Conservation (phyloP, 306 rosid species). For the Ormosia emarginata region DNA sequence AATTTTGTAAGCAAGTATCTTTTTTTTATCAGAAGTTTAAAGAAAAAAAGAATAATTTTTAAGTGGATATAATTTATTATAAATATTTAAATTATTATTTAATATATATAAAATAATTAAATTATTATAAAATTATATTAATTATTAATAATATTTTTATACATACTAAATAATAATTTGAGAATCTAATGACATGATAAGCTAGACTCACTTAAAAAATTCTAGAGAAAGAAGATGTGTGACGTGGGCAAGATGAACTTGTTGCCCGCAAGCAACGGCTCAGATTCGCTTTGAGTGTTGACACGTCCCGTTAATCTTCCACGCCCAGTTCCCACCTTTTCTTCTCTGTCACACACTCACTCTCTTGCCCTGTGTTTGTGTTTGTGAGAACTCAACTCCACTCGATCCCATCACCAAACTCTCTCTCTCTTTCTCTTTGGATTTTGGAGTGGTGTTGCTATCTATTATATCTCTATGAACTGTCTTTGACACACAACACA, state of each 20-base stretch:
- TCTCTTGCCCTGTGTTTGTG: not conserved
- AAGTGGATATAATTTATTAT: too few relatives aligned
- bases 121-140: too few relatives aligned
- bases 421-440: not conserved
- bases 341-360: constrained; percentile 30
- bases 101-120: too few relatives aligned
- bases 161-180: too few relatives aligned
- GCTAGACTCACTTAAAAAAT: too few relatives aligned
- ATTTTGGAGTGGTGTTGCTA: not conserved
- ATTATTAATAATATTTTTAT: too few relatives aligned
- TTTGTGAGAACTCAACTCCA: not conserved
- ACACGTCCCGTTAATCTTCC: constrained; percentile 43
- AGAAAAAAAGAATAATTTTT: too few relatives aligned
- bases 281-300: constrained; percentile 38
- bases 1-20: too few relatives aligned
- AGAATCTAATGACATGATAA: too few relatives aligned
- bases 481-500: not conserved
- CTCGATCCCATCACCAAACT: not conserved
- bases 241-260: constrained; percentile 30
- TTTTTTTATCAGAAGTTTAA: too few relatives aligned
- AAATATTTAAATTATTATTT: too few relatives aligned
- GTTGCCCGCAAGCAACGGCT: constrained; percentile 55
- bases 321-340: constrained; percentile 24
- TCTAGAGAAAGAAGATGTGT: not conserved
- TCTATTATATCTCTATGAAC: not conserved